Percentiles rank a stretch among this genome's conserved stretches.
These are phyloP conservation scores for Carpinus fangiana DNA, from an alignment of 306 rosid genomes.

Conservation along the genomic window DNA sequence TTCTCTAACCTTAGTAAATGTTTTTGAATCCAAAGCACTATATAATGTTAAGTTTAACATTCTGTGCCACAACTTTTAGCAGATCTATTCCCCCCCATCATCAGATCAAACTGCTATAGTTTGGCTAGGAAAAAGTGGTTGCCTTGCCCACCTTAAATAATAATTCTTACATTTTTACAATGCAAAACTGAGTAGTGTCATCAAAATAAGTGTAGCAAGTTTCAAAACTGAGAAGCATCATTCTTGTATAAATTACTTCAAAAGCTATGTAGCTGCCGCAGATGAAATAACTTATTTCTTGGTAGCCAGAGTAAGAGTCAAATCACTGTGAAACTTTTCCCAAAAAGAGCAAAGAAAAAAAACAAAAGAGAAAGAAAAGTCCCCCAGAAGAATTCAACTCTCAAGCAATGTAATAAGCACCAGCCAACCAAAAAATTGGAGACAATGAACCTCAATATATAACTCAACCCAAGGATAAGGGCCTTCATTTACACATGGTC, in stretches of 20 bases:
- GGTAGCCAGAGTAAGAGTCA: neutral
- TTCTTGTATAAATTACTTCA: neutral
- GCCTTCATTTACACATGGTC: too few species aligned
- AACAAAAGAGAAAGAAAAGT: neutral
- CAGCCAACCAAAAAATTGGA: neutral
- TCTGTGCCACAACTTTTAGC: neutral
- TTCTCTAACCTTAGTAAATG: neutral
- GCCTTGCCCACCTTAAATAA: neutral
- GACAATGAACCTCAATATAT: neutral
- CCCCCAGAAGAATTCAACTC: neutral
- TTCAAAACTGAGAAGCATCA: neutral
- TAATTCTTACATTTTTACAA: neutral
- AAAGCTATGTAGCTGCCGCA: neutral
- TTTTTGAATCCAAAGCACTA: neutral
- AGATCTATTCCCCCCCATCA: neutral
- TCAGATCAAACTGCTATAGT: neutral
- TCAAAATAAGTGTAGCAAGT: neutral
- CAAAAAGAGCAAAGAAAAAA: neutral
- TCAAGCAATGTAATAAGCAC: neutral
- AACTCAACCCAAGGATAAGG: too few species aligned
- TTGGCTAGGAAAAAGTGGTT: neutral
- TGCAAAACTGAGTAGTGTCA: neutral
- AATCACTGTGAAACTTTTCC: neutral
- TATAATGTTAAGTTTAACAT: neutral
- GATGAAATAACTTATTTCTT: neutral